Evolutionary conservation across 2,329 filamentous ascomycete genomes (phyloP), one percentile per base, ranked within the genome.

Genomic region (Colletotrichum orbiculare): DNA sequence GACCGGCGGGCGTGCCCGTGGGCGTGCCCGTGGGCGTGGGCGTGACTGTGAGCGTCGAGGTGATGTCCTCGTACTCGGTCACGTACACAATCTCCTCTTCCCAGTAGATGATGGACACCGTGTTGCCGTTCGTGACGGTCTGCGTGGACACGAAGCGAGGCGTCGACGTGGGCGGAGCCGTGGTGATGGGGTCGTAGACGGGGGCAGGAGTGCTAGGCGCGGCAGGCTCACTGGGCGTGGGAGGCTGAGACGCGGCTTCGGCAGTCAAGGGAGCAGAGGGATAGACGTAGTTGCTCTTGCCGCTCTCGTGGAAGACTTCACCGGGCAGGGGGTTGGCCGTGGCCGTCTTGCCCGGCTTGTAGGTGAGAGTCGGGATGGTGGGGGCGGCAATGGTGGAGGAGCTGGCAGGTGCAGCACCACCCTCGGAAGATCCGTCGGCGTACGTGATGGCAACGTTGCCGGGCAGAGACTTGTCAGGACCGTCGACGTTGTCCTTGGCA

Each of bases 391-490:
- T 55, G 42, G 61, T 61, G 2, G 69, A 64, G 6, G 54, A 56
- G 54, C 52, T 64, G 49, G 15, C 41, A 12, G 60, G 52, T 9
- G 37, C 46, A 38, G 37, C 56, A 9, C 55, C 62, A 10, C 61
- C 67, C 55, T 66, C 65, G 12, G 65, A 65, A 35, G 69, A 67
- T 35, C 71, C 72, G 34, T 74, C 73, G 37, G 64, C 73, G 54
- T 68, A 72, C 52, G 71, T 71, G 64, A 91, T 81, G 6, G 74
- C 66, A 17, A 88, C 77, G 64, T 86, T 83, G 47, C 93, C 92
- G 6, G 93, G 93, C 17, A 97, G 85, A 47, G 82, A 80, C 11
- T 81, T 74, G 58, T 87, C 77, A 7, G 85, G 81, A 9, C 87
- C 85, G 2, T 76, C 70, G 54, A 87, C 84, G 71, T 93, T 78